phyloP scores from a whole-genome alignment of 768 basidiomycete genomes.

The Lactifluus hygrophoroides region DNA sequence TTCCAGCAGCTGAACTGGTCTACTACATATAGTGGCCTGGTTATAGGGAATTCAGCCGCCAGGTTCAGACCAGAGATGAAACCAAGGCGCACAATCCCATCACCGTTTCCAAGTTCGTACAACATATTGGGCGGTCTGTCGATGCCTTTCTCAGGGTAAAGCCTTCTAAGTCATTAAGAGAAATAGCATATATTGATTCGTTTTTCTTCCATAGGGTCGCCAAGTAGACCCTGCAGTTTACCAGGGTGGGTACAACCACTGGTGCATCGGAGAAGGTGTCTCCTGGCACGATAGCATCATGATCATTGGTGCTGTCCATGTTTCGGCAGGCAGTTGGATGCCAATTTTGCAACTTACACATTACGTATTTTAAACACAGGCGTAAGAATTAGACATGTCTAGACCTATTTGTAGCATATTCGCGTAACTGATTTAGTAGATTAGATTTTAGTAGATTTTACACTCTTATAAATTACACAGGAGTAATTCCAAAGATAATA shows the following conservation, averaged over 20 bases:
- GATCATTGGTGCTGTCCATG: slow-evolving; percentile 7
- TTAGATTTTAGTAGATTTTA: background rate
- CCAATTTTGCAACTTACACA: slow-evolving; percentile 9
- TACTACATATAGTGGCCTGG: slow-evolving; percentile 1
- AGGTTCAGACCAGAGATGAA: slow-evolving; percentile 8
- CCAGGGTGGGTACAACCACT: background rate
- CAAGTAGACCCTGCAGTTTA: background rate
- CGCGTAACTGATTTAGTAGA: background rate
- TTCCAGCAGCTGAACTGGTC: background rate
- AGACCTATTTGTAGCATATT: background rate
- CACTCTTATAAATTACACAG: background rate
- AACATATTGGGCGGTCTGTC: slow-evolving; percentile 6
- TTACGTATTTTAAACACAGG: background rate
- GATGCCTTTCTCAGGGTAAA: slow-evolving; percentile 1
- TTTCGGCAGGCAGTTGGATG: slow-evolving; percentile 8
- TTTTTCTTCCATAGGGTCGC: background rate
- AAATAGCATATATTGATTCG: background rate
- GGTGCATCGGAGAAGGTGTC: background rate
- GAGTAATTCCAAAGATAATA: background rate
- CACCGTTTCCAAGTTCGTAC: background rate
- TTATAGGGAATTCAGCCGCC: slow-evolving; percentile 6
- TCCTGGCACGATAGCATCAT: background rate
- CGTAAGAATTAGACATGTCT: background rate
- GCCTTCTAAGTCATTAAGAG: background rate
- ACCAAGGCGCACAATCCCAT: background rate